These are phyloP conservation scores for Paraconiothyrium sp. DNA, from an alignment of 2,329 filamentous ascomycete species.

Conservation along the genomic window DNA sequence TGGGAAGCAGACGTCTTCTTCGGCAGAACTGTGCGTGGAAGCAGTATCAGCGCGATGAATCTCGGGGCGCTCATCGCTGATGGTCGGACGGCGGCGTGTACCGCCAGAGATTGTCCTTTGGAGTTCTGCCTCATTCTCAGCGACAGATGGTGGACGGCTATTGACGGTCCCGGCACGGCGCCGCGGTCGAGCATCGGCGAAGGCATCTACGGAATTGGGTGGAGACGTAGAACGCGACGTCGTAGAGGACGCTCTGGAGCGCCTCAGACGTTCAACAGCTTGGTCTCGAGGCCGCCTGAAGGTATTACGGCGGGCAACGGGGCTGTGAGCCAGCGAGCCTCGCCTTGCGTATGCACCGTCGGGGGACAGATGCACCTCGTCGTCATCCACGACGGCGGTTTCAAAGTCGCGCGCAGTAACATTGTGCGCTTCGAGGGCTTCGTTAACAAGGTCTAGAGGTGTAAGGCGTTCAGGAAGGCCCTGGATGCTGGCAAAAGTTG, in stretches of 20 bases:
- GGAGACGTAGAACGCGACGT: slow-evolving; percentile 80
- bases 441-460: slow-evolving; percentile 56
- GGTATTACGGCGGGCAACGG: slow-evolving; percentile 53
- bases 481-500: slow-evolving; percentile 76
- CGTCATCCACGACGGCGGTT: slow-evolving; percentile 83
- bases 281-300: slow-evolving; percentile 54
- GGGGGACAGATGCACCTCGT: slow-evolving; percentile 54
- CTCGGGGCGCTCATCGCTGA: slow-evolving; percentile 68
- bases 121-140: slow-evolving; percentile 65
- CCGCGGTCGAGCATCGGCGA: slow-evolving; percentile 77
- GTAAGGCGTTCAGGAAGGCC: slow-evolving; percentile 53
- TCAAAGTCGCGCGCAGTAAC: slow-evolving; percentile 81
- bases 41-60: slow-evolving; percentile 68
- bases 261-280: slow-evolving; percentile 42
- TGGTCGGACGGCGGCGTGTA: slow-evolving; percentile 69
- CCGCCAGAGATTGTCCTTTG: slow-evolving; percentile 76
- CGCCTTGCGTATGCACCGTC: slow-evolving; percentile 56
- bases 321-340: slow-evolving; percentile 57
- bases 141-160: slow-evolving; percentile 58
- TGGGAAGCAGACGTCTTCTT: slow-evolving; percentile 91
- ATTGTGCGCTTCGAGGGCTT: slow-evolving; percentile 54
- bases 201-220: slow-evolving; percentile 97
- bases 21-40: slow-evolving; percentile 74
- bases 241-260: slow-evolving; percentile 59
- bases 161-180: slow-evolving; percentile 76